Evolutionary conservation across 2,329 filamentous ascomycete species (phyloP).

Genomic region (Corinectria fuckeliana): DNA sequence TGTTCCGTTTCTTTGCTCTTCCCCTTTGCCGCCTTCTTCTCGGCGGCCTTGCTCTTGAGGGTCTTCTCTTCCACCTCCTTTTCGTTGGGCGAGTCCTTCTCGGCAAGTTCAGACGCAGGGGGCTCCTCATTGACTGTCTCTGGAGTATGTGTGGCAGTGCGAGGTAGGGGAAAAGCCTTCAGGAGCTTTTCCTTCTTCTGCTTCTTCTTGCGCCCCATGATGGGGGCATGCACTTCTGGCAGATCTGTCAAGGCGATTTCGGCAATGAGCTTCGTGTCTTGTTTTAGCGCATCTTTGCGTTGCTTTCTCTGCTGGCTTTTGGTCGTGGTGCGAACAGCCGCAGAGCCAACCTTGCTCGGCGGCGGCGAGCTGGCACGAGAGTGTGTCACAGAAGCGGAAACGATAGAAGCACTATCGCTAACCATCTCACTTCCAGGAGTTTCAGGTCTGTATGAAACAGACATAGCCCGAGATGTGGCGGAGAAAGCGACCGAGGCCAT

Average conservation of each 20-base stretch:
- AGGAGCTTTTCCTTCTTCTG: conserved; percentile 73
- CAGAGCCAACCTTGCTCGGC: conserved; percentile 68
- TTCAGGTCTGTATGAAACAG: conserved; percentile 61
- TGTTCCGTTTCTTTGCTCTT: conserved; percentile 39
- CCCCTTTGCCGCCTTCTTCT: conserved; percentile 42
- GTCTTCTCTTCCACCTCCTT: conserved; percentile 29
- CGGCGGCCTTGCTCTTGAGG: conserved; percentile 38
- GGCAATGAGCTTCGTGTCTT: conserved; percentile 63
- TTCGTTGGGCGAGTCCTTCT: conserved; percentile 11
- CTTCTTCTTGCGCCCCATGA: conserved; percentile 84
- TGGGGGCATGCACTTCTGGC: conserved; percentile 69
- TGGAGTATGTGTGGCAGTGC: conserved; percentile 9
- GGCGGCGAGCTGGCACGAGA: conserved; percentile 77
- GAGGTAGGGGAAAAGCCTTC: conserved; percentile 28
- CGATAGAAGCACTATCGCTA: conserved; percentile 78
- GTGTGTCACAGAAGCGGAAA: conserved; percentile 72
- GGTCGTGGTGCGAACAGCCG: conserved; percentile 71
- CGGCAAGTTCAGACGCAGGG: conserved; percentile 2
- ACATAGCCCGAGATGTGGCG: conserved; percentile 40
- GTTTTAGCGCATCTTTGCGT: conserved; percentile 70
- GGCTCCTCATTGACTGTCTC: conserved; percentile 24
- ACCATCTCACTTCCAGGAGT: conserved; percentile 77
- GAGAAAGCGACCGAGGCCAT: conserved; percentile 41
- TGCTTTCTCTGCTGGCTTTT: conserved; percentile 83
- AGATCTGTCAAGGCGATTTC: conserved; percentile 60